These are phyloP conservation scores for Diospyros lotus DNA, from an alignment of 148 eudicot genomes.

Conservation along the genomic window DNA sequence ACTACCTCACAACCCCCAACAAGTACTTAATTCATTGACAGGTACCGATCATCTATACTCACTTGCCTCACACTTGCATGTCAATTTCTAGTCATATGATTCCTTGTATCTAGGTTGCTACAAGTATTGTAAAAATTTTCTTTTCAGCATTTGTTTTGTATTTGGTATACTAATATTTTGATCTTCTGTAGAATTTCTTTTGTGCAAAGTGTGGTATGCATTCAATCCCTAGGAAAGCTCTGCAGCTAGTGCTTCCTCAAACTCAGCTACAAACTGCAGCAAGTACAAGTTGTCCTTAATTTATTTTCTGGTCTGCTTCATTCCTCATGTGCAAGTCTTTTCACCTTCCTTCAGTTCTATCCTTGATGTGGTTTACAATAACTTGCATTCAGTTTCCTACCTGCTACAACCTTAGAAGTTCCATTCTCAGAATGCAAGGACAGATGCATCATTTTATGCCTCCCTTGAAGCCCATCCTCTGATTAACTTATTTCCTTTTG, in stretches of 20 bases:
- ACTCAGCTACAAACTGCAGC: background rate
- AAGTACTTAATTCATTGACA: background rate
- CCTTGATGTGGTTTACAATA: background rate
- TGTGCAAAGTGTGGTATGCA: background rate
- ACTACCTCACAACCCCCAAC: too few relatives aligned
- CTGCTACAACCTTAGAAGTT: background rate
- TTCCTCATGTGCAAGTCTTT: background rate
- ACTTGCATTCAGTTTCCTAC: background rate
- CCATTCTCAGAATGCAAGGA: background rate
- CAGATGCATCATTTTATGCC: background rate
- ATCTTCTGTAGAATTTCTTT: too few relatives aligned
- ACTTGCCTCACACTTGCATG: background rate
- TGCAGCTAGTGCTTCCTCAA: background rate
- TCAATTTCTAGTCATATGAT: background rate
- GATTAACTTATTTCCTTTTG: background rate
- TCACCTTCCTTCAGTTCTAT: background rate
- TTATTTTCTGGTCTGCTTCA: background rate
- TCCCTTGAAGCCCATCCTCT: background rate
- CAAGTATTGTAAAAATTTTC: too few relatives aligned
- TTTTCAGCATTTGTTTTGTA: too few relatives aligned
- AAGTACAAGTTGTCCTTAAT: background rate
- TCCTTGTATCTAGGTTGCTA: too few relatives aligned
- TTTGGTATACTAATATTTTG: too few relatives aligned
- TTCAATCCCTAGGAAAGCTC: background rate
- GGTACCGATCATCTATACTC: background rate